Conservation (phyloP, 768 basidiomycete genomes). For the Macrolepiota dolichaula region DNA sequence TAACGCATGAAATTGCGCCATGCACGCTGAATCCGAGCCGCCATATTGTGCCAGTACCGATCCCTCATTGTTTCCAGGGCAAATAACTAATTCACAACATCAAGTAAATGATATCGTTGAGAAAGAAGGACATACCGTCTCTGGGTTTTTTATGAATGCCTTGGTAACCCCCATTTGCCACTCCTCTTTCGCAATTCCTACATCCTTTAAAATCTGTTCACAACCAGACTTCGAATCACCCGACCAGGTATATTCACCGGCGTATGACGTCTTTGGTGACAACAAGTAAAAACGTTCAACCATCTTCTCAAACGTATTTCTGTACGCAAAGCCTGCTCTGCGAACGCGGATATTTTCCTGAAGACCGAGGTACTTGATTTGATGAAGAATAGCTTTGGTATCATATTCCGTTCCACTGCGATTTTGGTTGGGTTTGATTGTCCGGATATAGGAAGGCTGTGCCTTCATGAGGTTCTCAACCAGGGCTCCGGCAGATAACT, state of each 20-base stretch:
- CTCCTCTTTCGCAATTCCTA: constrained; percentile 93
- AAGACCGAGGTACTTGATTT: constrained; percentile 97
- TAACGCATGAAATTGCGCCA: constrained; percentile 96
- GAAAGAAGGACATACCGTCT: constrained; percentile 61
- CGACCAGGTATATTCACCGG: constrained; percentile 97
- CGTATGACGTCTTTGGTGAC: constrained; percentile 94
- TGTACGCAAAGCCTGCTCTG: constrained; percentile 95
- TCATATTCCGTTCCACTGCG: constrained; percentile 91
- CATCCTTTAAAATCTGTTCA: constrained; percentile 88
- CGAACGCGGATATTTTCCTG: constrained; percentile 99
- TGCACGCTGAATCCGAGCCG: constrained; percentile 90
- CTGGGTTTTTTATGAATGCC: constrained; percentile 99
- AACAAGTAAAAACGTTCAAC: constrained; percentile 96
- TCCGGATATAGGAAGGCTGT: constrained; percentile 97
- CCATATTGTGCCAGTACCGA: constrained; percentile 99
- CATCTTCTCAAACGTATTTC: constrained; percentile 99
- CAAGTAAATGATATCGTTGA: constrained; percentile 1
- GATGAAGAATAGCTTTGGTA: constrained; percentile 91
- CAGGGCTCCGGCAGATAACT: constrained; percentile 92
- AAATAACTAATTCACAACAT: constrained; percentile 64
- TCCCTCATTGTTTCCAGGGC: constrained; percentile 99
- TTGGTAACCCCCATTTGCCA: constrained; percentile 99
- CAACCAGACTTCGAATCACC: constrained; percentile 91
- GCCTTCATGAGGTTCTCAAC: constrained; percentile 98
- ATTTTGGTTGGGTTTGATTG: constrained; percentile 99